Evolutionary conservation across 2,329 filamentous ascomycete species (phyloP).

Genomic region (Cucurbitaria berberidis): DNA sequence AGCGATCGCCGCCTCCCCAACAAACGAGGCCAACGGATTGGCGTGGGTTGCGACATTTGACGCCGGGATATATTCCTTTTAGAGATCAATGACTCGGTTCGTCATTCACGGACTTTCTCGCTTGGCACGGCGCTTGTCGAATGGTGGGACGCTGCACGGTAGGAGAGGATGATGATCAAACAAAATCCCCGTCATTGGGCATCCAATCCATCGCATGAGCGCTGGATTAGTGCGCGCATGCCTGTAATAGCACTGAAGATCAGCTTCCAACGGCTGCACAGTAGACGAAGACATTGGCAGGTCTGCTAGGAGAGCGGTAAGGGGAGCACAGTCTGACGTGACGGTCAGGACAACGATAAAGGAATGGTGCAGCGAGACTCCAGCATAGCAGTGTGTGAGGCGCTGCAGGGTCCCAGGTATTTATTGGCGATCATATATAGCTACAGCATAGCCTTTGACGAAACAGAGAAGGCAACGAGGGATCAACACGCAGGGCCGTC

Average conservation of each 20-base stretch:
- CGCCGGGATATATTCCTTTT: conserved; percentile 19
- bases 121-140: conserved; percentile 21
- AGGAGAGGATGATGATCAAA: conserved; percentile 31
- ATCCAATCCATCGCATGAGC: background rate
- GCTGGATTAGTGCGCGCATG: background rate
- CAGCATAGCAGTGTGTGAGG: conserved; percentile 1
- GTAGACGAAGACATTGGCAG: background rate
- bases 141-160: conserved; percentile 18
- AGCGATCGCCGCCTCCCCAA: conserved; percentile 29
- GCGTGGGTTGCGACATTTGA: conserved; percentile 29
- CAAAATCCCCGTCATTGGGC: conserved; percentile 16
- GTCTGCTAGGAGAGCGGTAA: conserved; percentile 1
- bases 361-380: conserved; percentile 11
- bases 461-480: conserved; percentile 20
- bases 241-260: background rate
- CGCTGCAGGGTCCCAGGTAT: conserved; percentile 35
- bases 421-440: conserved; percentile 33
- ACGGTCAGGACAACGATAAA: conserved; percentile 1
- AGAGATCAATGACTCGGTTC: conserved; percentile 9
- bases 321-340: background rate
- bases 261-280: background rate
- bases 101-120: conserved; percentile 8
- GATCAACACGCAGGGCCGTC: conserved; percentile 31
- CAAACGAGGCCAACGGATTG: conserved; percentile 12
- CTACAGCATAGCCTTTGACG: conserved; percentile 21